Evolutionary conservation across 148 eudicot species (phyloP).

Genomic region (Heliosperma pusillum): DNA sequence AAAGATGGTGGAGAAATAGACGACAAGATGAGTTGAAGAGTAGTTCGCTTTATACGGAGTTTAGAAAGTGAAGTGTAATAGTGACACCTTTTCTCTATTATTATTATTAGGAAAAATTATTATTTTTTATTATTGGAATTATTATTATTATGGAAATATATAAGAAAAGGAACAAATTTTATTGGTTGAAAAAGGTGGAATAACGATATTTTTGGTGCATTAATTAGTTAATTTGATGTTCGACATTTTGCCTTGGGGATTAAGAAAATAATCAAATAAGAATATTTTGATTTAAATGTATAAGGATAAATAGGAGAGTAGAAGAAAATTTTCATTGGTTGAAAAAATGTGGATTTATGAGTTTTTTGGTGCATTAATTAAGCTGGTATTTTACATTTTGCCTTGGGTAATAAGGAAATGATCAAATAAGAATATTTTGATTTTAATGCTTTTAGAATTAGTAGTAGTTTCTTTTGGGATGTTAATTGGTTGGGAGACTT

Average conservation of each 20-base stretch:
- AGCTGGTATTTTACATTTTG: neutral
- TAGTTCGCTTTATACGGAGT: conserved; percentile 6
- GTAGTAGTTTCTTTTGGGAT: no score
- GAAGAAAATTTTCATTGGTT: conserved; percentile 9
- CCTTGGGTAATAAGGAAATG: neutral
- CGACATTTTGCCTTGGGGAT: neutral
- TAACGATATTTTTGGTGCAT: neutral
- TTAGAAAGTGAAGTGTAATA: neutral
- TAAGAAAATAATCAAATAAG: neutral
- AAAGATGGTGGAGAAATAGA: neutral
- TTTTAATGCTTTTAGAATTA: neutral
- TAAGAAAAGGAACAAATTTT: no score
- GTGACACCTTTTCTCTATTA: no score
- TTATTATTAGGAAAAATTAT: no score
- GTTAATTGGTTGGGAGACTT: no score
- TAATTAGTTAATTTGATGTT: neutral
- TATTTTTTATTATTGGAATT: no score
- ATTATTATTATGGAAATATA: no score
- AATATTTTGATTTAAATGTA: neutral
- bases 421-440: neutral
- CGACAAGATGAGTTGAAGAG: conserved; percentile 3
- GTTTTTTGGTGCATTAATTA: neutral
- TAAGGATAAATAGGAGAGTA: neutral
- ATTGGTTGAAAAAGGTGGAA: conserved; percentile 14
- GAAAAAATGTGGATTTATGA: neutral